A percentile compares a stretch with the other conserved stretches of the same genome.
phyloP scores from a whole-genome alignment of 2,329 filamentous ascomycete species.

The Colletotrichum aenigma region DNA sequence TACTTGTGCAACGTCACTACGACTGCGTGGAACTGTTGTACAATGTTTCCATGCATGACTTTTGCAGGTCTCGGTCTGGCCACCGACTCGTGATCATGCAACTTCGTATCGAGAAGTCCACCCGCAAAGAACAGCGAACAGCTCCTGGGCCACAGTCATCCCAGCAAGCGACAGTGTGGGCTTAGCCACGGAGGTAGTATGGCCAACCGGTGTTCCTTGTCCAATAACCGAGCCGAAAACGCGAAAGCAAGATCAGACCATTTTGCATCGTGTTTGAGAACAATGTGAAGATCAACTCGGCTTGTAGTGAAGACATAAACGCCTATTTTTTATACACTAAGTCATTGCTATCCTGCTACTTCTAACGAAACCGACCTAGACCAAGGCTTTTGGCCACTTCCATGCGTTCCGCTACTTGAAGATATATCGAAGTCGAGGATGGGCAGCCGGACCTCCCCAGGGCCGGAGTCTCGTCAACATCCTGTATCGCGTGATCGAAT shows the following conservation, averaged over 20 bases:
- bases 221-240: not conserved
- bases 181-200: not conserved
- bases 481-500: not conserved
- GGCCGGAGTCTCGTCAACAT: not conserved
- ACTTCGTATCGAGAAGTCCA: not conserved
- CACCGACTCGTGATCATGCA: not conserved
- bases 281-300: not conserved
- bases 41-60: not conserved
- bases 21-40: not conserved
- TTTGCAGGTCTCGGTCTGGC: not conserved
- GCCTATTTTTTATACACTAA: not conserved
- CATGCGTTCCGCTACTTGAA: not conserved
- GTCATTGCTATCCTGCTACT: not conserved
- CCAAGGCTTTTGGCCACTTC: not conserved
- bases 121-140: not conserved
- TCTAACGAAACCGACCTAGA: not conserved
- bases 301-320: not conserved
- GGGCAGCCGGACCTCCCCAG: not conserved
- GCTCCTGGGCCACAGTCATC: not conserved
- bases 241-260: not conserved
- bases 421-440: not conserved
- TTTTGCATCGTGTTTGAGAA: not conserved
- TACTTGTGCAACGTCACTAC: not conserved
- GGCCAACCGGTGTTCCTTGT: not conserved
- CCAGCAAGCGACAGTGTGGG: not conserved